A percentile compares a stretch with the other conserved stretches of the same genome.
These are phyloP conservation scores for Capsicum chinense DNA, from an alignment of 257 asterid species.

Conservation along the genomic window DNA sequence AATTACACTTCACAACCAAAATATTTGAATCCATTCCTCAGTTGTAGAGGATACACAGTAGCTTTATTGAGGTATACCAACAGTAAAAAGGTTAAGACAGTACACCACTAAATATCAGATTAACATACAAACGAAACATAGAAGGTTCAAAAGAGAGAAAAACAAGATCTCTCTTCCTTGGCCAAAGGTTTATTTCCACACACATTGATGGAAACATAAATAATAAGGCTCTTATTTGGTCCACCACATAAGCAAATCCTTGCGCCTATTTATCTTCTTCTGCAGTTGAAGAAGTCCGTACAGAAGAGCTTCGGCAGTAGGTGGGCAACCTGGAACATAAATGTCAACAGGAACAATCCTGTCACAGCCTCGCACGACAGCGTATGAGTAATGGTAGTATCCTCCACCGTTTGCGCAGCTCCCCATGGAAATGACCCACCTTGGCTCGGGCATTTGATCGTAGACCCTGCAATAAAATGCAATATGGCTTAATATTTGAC, in stretches of 20 bases:
- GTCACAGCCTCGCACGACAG: conserved; percentile 94
- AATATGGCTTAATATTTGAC: not conserved
- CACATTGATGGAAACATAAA: not conserved
- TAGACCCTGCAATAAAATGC: conserved; percentile 66
- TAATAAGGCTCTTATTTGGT: conserved; percentile 54
- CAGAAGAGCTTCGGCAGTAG: conserved; percentile 95
- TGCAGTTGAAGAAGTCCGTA: conserved; percentile 92
- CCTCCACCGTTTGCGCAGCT: conserved; percentile 99
- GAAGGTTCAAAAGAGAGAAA: not conserved
- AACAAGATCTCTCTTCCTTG: not conserved
- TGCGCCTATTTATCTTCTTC: conserved; percentile 95
- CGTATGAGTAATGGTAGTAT: conserved; percentile 87
- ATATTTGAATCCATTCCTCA: conserved; percentile 16
- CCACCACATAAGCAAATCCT: conserved; percentile 97
- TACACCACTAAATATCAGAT: not conserved
- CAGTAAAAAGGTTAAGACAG: not conserved
- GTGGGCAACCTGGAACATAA: conserved; percentile 97
- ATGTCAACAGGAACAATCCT: conserved; percentile 96
- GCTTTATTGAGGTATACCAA: conserved; percentile 17
- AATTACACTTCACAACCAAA: not conserved
- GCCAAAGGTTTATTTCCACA: conserved; percentile 3
- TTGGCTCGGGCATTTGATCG: conserved; percentile 99
- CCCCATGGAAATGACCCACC: conserved; percentile 99
- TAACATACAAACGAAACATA: not conserved
- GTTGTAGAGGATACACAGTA: not conserved